These are phyloP conservation scores for Danielia oregonensis DNA, from an alignment of 805 yeast species.

Conservation along the genomic window DNA sequence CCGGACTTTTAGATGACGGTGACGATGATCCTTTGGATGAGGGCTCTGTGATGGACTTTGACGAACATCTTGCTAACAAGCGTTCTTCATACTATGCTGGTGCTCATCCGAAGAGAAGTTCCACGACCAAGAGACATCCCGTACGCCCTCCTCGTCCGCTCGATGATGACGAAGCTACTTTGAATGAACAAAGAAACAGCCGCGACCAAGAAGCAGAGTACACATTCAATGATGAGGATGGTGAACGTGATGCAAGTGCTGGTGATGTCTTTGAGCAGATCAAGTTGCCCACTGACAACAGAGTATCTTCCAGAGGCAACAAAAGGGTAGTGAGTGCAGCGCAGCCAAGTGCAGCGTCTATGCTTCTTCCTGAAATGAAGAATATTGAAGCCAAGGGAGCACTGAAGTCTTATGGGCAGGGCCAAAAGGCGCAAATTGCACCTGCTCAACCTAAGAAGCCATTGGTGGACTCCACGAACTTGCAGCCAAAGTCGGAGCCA, in stretches of 20 bases:
- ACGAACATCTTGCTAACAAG: constrained; percentile 35
- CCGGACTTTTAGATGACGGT: constrained; percentile 20
- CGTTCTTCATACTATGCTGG: constrained; percentile 38
- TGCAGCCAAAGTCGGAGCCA: constrained; percentile 3
- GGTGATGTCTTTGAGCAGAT: constrained; percentile 40
- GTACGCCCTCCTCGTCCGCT: constrained; percentile 12
- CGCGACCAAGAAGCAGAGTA: constrained; percentile 23
- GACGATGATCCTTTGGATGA: constrained; percentile 32
- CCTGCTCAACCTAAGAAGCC: constrained; percentile 22
- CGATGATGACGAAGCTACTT: constrained; percentile 10
- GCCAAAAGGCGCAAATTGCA: neutral
- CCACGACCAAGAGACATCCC: neutral
- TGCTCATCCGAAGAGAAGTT: constrained; percentile 9
- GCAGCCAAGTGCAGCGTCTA: constrained; percentile 33
- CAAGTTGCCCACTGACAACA: constrained; percentile 45
- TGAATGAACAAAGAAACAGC: constrained; percentile 1
- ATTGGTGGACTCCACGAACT: constrained; percentile 27
- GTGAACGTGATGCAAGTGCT: constrained; percentile 2
- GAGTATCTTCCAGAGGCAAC: constrained; percentile 1
- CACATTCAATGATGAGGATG: constrained; percentile 14
- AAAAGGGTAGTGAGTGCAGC: constrained; percentile 13
- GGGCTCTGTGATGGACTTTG: constrained; percentile 39
- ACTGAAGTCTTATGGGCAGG: constrained; percentile 2
- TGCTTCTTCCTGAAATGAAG: constrained; percentile 30
- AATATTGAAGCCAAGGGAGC: constrained; percentile 3